A percentile compares a stretch with the other conserved stretches of the same genome.
Conservation (phyloP, 2,329 filamentous ascomycete species). For the Lachnellula arida region DNA sequence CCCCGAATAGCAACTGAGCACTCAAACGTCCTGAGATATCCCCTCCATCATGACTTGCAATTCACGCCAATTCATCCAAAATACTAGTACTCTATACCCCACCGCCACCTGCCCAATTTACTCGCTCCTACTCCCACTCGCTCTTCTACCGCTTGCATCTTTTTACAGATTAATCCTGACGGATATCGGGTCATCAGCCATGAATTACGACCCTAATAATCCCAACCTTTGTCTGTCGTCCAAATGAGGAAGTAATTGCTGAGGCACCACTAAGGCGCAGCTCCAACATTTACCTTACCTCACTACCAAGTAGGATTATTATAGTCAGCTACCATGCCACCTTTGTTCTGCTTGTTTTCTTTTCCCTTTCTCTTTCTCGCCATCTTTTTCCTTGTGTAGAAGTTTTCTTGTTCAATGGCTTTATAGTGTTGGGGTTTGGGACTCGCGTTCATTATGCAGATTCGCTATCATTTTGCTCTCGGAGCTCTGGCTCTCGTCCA, state of each 20-base stretch:
- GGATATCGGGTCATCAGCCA: background rate
- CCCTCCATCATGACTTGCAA: no score
- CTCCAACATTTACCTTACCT: background rate
- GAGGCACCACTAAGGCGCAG: background rate
- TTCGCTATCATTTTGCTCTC: constrained; percentile 8
- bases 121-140: background rate
- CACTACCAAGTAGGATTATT: background rate
- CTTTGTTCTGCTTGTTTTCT: constrained; percentile 3
- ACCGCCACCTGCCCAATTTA: background rate
- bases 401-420: constrained; percentile 5
- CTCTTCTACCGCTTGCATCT: background rate
- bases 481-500: constrained; percentile 18
- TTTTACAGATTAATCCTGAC: background rate
- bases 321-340: background rate
- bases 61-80: no score
- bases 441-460: constrained; percentile 19
- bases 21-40: background rate
- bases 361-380: background rate
- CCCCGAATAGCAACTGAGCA: no score
- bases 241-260: background rate
- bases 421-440: constrained; percentile 2
- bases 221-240: no score
- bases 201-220: background rate
- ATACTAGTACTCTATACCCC: background rate
- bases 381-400: background rate